Evolutionary conservation across 75 land plant genomes (phyloP), one percentile per base, ranked within the genome.

Genomic region (Pinus taeda): DNA sequence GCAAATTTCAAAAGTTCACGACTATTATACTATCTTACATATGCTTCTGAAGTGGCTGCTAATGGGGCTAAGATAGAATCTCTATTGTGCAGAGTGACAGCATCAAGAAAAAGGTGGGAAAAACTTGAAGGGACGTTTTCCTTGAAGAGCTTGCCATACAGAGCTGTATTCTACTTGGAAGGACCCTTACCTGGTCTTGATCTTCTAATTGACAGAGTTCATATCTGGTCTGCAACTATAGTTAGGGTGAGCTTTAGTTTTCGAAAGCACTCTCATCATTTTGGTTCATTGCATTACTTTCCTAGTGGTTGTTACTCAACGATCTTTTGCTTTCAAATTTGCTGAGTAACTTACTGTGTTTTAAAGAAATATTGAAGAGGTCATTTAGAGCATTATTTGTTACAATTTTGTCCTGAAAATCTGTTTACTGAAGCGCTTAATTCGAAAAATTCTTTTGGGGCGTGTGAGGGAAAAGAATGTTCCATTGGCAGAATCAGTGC

Each of bases 141-240:
- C 18, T 49, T 90, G 60, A 39, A 45, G 60, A 80, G 49, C 14
- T 29, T 83, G 57, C 90, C 87, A 24, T 57, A 63, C 15, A 74
- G 58, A 21, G 85, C 64, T 49, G 29, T 83, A 24, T 80, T 90
- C 33, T 90, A 87, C 79, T 55, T 90, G 42, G 92, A 90, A 83
- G 92, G 92, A 20, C 92, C 92, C 37, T 62, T 83, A 20, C 74
- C 90, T 26, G 90, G 90, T 57, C 76, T 77, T 37, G 90, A 90
- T 69, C 39, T 90, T 53, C 81, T 90, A 18, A 74, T 90, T 9
- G 85, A 88, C 71, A 69, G 71, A 69, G 71, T 69, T 45, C 71
- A 69, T 39, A 11, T 39, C 6, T 69, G 22, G 21, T 33, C 71
- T 20, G 53, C 71, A 69, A 20, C 71, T 18, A 39, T 18, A 45